Base-by-base conservation (phyloP, 345 rosid genomes). In the Heritiera littoralis region DNA sequence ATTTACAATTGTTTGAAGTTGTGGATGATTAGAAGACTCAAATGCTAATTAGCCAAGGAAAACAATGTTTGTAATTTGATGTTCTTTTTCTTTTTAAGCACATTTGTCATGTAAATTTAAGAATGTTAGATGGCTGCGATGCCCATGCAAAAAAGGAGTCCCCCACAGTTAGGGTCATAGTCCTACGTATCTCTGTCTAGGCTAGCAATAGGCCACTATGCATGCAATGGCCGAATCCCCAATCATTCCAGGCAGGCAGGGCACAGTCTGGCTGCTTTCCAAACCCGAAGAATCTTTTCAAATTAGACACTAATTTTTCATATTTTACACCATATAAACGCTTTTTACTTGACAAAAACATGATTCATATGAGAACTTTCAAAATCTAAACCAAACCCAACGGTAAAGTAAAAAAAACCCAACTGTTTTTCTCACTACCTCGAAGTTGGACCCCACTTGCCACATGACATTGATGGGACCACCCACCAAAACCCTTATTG, bases 261-360 rank as follows among this genome's bases (percentile, higher is more conserved):
- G 89, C 88, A 86, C 88, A 84, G 90, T 92, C 90, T 23, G 0
- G 28, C 0, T 89, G 89, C 87, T 83, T 77, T 86, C 79, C 92
- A 87, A 91, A 80, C 71, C 78, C 91, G 88, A 64, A 90, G 81
- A 85, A 87, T 90, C 89, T 89, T 84, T 82, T 87, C 81, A 35
- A 35, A 23, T 23, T 23, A 23, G 28, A 23, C 0, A 23, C 28
- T 0, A 23, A 23, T 0, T 23, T 23, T 23, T 23, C 28, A 23
- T 23, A 23, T 23, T 23, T 23, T 23, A 23, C 28, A 0, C 28
- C 0, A 23, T 0, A 0, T 23, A 23, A 23, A 23, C 28, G 0
- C 28, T 23, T 23, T 23, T 23, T 23, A 23, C 28, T 23, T 23
- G 28, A 23, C 28, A 23, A 23, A 23, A 23, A 23, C 0, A 23